Evolutionary conservation across 192 early-diverging fungal genomes (phyloP), one percentile per base, ranked within the genome.

Genomic region (Cetraspora pellucida): DNA sequence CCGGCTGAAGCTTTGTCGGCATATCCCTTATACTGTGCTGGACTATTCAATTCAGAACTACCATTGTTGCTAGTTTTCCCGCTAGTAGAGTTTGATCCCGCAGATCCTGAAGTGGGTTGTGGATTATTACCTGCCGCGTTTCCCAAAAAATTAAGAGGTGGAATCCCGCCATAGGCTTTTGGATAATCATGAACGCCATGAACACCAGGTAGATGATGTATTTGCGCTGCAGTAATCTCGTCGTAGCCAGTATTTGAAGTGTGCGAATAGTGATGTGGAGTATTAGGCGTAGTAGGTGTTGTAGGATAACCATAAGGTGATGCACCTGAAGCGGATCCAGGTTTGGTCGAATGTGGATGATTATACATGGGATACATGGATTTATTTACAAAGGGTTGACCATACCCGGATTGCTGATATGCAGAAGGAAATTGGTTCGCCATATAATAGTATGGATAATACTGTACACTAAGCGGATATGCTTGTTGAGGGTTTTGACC

Each of bases 351-450:
- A 73, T 84, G 82, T 2, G 79, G 79, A 60, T 84, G 81, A 50
- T 85, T 83, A 79, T 95, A 95, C 90, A 93, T 92, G 19, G 93
- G 94, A 74, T 95, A 97, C 87, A 94, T 90, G 47, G 84, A 88
- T 87, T 97, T 95, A 86, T 94, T 95, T 81, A 95, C 87, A 79
- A 94, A 95, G 10, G 92, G 94, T 81, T 95, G 94, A n/a, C 91
- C 93, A 81, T 95, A 97, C 9, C 87, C 87, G 2, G 91, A 92
- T 79, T 90, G 90, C 75, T 93, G 92, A 82, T 95, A 95, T 25
- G 87, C 90, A 37, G 88, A 91, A 74, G 88, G 90, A 87, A 90
- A 95, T 82, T 95, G 92, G 83, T 90, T 88, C 7, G 37, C 37
- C n/a, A 89, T 88, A 64, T 88, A 88, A 83, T 93, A 90, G 77